Conservation (phyloP, 768 basidiomycete species). For the Candolleomyces aberdarensis region DNA sequence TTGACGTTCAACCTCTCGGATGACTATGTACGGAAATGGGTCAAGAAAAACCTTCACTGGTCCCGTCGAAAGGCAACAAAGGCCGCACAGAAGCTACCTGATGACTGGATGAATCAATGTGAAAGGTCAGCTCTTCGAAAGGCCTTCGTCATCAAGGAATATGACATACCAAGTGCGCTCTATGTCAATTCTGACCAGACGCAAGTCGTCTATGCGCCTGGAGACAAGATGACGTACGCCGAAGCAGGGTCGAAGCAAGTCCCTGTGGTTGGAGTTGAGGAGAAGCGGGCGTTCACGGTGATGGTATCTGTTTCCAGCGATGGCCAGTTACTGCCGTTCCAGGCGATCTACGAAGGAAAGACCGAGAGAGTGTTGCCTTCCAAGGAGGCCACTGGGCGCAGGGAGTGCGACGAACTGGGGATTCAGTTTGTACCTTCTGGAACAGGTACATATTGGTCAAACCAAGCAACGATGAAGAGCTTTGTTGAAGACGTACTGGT, state of each 20-base stretch:
- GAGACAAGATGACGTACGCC: slow-evolving; percentile 23
- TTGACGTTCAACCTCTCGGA: background rate
- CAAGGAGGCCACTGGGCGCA: slow-evolving; percentile 9
- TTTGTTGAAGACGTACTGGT: slow-evolving; percentile 22
- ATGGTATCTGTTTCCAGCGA: slow-evolving; percentile 24
- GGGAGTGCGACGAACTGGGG: slow-evolving; percentile 8
- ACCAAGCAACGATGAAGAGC: slow-evolving; percentile 16
- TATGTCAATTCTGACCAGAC: slow-evolving; percentile 36
- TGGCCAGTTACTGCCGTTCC: slow-evolving; percentile 29
- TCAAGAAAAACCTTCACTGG: background rate
- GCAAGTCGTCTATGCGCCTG: slow-evolving; percentile 27
- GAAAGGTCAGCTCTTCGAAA: background rate
- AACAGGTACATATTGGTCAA: slow-evolving; percentile 25
- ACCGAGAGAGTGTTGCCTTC: slow-evolving; percentile 19
- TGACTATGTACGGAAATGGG: background rate
- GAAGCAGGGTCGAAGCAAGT: slow-evolving; percentile 29
- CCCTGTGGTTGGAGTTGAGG: slow-evolving; percentile 27
- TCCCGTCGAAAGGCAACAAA: background rate
- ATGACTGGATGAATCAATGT: background rate
- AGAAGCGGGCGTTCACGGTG: slow-evolving; percentile 37
- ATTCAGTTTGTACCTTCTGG: slow-evolving; percentile 20
- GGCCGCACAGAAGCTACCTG: background rate
- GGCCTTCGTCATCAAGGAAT: slow-evolving; percentile 26
- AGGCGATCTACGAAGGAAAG: slow-evolving; percentile 29
- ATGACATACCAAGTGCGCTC: slow-evolving; percentile 25